These are phyloP conservation scores for Fusarium pseudoanthophilum DNA, from an alignment of 2,329 filamentous ascomycete species.

Conservation along the genomic window DNA sequence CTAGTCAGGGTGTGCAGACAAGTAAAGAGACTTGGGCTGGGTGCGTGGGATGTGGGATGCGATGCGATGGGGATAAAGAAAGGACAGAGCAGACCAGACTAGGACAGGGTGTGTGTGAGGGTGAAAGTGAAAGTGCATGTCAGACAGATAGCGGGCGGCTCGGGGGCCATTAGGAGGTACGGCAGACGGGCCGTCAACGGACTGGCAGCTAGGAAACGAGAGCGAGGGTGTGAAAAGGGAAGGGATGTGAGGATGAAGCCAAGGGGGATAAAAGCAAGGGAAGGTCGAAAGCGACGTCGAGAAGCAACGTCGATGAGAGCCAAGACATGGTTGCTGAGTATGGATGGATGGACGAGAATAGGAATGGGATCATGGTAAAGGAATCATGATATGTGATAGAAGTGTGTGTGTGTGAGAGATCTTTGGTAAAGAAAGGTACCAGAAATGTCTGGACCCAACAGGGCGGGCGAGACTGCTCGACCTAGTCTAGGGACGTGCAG, in stretches of 20 bases:
- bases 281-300: constrained; percentile 34
- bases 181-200: constrained; percentile 43
- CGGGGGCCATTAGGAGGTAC: constrained; percentile 38
- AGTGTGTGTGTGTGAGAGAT: constrained; percentile 12
- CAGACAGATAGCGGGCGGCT: constrained; percentile 41
- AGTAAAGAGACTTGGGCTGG: constrained; percentile 16
- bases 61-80: constrained; percentile 16
- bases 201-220: constrained; percentile 29
- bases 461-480: constrained; percentile 20
- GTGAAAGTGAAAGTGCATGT: constrained; percentile 28
- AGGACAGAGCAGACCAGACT: constrained; percentile 6
- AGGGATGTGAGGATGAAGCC: constrained; percentile 28
- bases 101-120: constrained; percentile 20
- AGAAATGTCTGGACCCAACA: constrained; percentile 34
- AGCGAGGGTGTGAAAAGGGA: constrained; percentile 36
- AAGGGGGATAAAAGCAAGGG: constrained; percentile 33
- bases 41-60: constrained; percentile 29
- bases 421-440: constrained; percentile 23
- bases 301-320: constrained; percentile 46
- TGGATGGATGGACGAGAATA: not conserved
- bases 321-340: constrained; percentile 28
- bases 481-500: constrained; percentile 2
- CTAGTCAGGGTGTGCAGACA: constrained; percentile 36
- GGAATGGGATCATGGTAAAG: constrained; percentile 16
- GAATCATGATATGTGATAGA: constrained; percentile 34